Conservation (phyloP, 2,329 filamentous ascomycete genomes). For the Neobulgaria alba region DNA sequence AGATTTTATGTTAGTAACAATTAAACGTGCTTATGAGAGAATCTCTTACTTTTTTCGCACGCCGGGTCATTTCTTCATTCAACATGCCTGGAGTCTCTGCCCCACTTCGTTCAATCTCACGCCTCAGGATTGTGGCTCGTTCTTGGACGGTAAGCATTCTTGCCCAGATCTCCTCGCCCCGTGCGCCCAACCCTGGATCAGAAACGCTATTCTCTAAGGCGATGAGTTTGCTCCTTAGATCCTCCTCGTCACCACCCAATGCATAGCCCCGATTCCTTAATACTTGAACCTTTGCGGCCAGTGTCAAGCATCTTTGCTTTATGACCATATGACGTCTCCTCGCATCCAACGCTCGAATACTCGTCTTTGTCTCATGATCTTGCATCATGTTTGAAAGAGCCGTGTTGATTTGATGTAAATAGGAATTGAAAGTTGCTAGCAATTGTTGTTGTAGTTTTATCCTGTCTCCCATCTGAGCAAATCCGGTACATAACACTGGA, state of each 20-base stretch:
- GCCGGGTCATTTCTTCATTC: constrained; percentile 60
- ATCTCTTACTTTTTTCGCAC: constrained; percentile 61
- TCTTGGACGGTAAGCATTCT: constrained; percentile 67
- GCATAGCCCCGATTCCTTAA: constrained; percentile 75
- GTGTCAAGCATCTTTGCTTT: constrained; percentile 61
- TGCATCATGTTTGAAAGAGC: constrained; percentile 64
- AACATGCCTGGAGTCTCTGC: constrained; percentile 47
- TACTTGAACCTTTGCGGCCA: constrained; percentile 74
- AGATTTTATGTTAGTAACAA: not conserved
- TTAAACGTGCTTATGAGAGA: constrained; percentile 10
- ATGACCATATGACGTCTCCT: constrained; percentile 64
- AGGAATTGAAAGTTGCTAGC: constrained; percentile 59
- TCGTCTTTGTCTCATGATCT: constrained; percentile 68
- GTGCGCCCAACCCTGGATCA: constrained; percentile 65
- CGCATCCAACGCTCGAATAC: constrained; percentile 64
- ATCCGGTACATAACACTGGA: constrained; percentile 68
- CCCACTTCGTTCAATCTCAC: constrained; percentile 63
- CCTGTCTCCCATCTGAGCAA: constrained; percentile 61
- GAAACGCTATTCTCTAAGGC: constrained; percentile 60
- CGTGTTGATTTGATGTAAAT: constrained; percentile 72
- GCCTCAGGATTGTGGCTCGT: constrained; percentile 62
- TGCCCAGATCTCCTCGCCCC: constrained; percentile 81
- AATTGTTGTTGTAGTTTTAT: constrained; percentile 64
- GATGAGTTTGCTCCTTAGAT: constrained; percentile 63
- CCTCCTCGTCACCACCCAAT: constrained; percentile 70